Evolutionary conservation across 2,329 filamentous ascomycete species (phyloP), one percentile per base, ranked within the genome.

Genomic region (Torrubiella hemipterigena): DNA sequence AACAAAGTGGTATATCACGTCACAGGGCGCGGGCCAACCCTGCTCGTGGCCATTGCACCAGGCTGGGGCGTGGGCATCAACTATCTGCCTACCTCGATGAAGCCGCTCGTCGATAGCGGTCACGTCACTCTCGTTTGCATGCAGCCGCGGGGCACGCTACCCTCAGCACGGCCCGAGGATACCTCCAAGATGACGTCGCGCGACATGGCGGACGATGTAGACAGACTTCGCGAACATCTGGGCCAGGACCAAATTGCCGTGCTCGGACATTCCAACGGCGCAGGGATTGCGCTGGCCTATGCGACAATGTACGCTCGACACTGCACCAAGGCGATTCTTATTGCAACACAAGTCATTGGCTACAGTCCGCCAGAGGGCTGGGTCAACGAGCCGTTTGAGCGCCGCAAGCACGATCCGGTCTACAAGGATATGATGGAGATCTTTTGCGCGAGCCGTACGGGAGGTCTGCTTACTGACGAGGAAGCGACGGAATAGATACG

Each of bases 21-120:
- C 10, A 30, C 27, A 23, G 32, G 32, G 2, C 13, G 22, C 15
- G 32, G 32, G 9, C 13, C 27, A n/a, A 23, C 14, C 17, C 28
- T 34, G 15, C 11, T 34, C 21, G 10, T 34, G 20, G 32, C 5
- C 28, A n/a, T 18, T 12, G 12, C 20, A 4, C 32, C 32, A 9
- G 32, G 32, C 15, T 34, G 32, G 32, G 32, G 32, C 16, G 15
- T 26, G 4, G 32, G 32, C 12, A 25, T 34, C 15, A 34, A 34
- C 32, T 34, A 34, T 19, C n/a, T 34, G 12, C 27, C 21, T 15
- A 30, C 28, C 22, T 15, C 13, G 11, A 13, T 34, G 14, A 14
- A 19, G 17, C 32, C 22, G 5, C 3, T 34, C 18, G 17, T 30
- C 5, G 32, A 25, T 28, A 22, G 17, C 28, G 27, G 27, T 7